Base-by-base conservation (phyloP, 805 yeast genomes). In the Lipomyces yamadae region DNA sequence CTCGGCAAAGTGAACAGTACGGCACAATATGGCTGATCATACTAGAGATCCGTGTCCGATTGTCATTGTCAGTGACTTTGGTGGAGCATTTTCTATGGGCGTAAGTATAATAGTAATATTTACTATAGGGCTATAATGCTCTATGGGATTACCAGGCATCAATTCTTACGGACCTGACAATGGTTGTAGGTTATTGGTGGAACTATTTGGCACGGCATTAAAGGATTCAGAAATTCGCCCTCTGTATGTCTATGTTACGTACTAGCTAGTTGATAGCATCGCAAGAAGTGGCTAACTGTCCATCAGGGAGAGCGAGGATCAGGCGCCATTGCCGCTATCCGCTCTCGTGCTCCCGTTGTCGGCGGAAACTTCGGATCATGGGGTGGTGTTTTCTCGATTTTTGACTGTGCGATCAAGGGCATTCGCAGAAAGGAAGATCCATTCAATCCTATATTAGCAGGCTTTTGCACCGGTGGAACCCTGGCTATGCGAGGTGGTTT, bases 31-130 rank as follows among this genome's bases (percentile, higher is more conserved):
- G 65, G 97, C 97, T 64, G 99, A 95, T 82, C 98, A 95, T 81
- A 87, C 97, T 56, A 91, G 98, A 86, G 99, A 95, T 79, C 99
- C 99, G 74, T 95, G 99, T 82, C 99, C 99, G 65, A 85, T 94
- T 72, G 98, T 95, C 66, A 92, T 95, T 72, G 82, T 95, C 72
- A 94, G 89, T 80, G 99, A 95, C 83, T 95, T 95, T 75, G 99
- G 99, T 77, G 98, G 98, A 79, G 98, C 99, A 65, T 95, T 93
- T 76, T 88, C 98, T 76, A 94, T 95, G 98, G 99, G 99, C 81
- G 97, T 80, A 70, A 61, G 80, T 75, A 42, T 42, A 42, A 15
- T 42, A 42, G 5, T 11, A 24, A 42, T 24, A 7, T n/a, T 42
- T 0, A 18, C 8, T 34, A 5, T 4, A 42, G 24, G 15, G n/a